phyloP scores from a whole-genome alignment of 2,329 filamentous ascomycete genomes.

The Sclerotinia minor region DNA sequence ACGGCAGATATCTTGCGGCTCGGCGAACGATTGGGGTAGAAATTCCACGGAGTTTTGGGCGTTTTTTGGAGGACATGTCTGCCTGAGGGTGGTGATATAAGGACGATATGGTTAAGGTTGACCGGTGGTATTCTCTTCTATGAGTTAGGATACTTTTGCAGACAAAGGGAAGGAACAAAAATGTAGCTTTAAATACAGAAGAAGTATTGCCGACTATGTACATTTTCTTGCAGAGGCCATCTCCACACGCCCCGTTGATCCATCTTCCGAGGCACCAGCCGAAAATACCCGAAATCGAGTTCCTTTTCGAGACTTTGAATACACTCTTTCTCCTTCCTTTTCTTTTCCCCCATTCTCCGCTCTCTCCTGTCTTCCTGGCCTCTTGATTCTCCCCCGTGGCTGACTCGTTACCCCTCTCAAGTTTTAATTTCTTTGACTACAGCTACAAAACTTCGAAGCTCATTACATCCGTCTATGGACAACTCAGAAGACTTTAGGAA shows the following conservation, averaged over 20 bases:
- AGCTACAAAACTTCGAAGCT: no score
- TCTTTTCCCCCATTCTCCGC: no score
- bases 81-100: constrained; percentile 2
- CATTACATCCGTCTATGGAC: no score
- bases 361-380: background rate
- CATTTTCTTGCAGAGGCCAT: constrained; percentile 7
- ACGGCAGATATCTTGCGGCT: constrained; percentile 4
- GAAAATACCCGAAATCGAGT: constrained; percentile 8
- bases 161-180: background rate
- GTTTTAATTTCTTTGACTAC: no score
- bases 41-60: constrained; percentile 19
- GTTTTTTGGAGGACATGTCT: constrained; percentile 7
- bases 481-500: no score
- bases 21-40: constrained; percentile 7
- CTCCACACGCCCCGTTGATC: constrained; percentile 15
- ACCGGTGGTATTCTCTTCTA: constrained; percentile 1
- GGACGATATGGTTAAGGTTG: constrained; percentile 1
- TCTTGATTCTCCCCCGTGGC: background rate
- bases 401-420: background rate
- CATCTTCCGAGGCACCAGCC: background rate
- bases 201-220: constrained; percentile 9
- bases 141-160: constrained; percentile 7
- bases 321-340: background rate
- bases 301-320: background rate
- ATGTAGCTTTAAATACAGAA: background rate